Evolutionary conservation across 805 yeast genomes (phyloP), one percentile per base, ranked within the genome.

Genomic region (Saccharomycopsis microspora): DNA sequence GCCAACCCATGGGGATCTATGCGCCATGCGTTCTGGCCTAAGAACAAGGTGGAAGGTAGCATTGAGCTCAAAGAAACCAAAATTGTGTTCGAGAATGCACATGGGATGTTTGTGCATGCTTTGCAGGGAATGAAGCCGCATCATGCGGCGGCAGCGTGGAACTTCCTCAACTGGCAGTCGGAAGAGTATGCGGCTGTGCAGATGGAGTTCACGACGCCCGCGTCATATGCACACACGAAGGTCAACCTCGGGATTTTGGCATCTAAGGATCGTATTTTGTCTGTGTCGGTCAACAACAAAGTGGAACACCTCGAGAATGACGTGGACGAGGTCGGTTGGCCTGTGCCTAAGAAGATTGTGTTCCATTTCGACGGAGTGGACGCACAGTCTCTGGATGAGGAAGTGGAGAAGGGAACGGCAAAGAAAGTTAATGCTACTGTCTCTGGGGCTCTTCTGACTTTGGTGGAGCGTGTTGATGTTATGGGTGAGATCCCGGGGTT

Each of bases 121-220:
- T 69, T 87, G 56, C 98, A 93, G 70, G 97, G 97, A 53, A 89
- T 93, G 97, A 93, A 93, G 66, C 98, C 98, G 5, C 97, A 93
- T 65, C 98, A 93, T 66, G 96, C 97, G 35, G 98, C 98, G 48
- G 86, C 95, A 52, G 68, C 87, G 28, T 93, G 98, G 98, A 93
- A 90, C 67, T 93, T 93, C 63, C 66, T 85, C 53, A 83, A 86
- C 66, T 90, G 85, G 74, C 96, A 86, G 62, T 82, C 93, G 19
- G 74, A 78, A 45, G 68, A 78, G 38, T 71, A 74, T 56, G 71
- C 90, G 35, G 95, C 85, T 7, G 80, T 88, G 11, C 75, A 85
- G 55, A 93, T 93, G 96, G 97, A 93, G 65, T 93, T 86, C 69
- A 84, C 89, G 41, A 93, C 98, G 5, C 98, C 98, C 32, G 79